Conservation (phyloP, 2,329 filamentous ascomycete species). For the Aspergillus fructus region DNA sequence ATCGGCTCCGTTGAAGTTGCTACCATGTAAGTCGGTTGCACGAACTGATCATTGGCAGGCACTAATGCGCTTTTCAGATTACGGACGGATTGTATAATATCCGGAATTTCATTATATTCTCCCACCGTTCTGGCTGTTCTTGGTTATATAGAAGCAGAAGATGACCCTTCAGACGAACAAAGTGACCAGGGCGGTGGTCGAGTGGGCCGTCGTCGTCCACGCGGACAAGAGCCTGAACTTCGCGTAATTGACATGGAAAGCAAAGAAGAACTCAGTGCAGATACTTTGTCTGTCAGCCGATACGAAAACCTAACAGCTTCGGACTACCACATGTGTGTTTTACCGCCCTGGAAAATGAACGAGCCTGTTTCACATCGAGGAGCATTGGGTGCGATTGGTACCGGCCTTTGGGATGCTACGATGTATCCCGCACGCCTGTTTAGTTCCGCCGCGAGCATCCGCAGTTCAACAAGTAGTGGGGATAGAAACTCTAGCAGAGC, state of each 20-base stretch:
- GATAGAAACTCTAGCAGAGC: slow-evolving; percentile 57
- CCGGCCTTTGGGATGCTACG: slow-evolving; percentile 82
- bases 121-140: slow-evolving; percentile 86
- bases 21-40: slow-evolving; percentile 70
- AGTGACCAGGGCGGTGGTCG: slow-evolving; percentile 45
- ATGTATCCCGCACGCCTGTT: slow-evolving; percentile 86
- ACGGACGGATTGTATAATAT: slow-evolving; percentile 96
- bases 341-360: slow-evolving; percentile 72
- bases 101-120: slow-evolving; percentile 94
- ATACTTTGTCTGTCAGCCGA: slow-evolving; percentile 79
- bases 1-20: slow-evolving; percentile 84
- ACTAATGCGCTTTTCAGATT: slow-evolving; percentile 56
- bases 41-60: slow-evolving; percentile 15
- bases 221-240: slow-evolving; percentile 82
- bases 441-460: slow-evolving; percentile 78
- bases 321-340: slow-evolving; percentile 85
- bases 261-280: slow-evolving; percentile 79
- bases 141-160: slow-evolving; percentile 78
- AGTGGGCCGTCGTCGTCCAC: slow-evolving; percentile 69
- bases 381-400: slow-evolving; percentile 72
- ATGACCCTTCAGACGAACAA: slow-evolving; percentile 61
- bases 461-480: slow-evolving; percentile 53
- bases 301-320: slow-evolving; percentile 82
- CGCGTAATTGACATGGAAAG: slow-evolving; percentile 86
- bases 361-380: slow-evolving; percentile 66